Evolutionary conservation across 73 alveolate species (phyloP), one percentile per base, ranked within the genome.

Genomic region (Uronychia binucleata): DNA sequence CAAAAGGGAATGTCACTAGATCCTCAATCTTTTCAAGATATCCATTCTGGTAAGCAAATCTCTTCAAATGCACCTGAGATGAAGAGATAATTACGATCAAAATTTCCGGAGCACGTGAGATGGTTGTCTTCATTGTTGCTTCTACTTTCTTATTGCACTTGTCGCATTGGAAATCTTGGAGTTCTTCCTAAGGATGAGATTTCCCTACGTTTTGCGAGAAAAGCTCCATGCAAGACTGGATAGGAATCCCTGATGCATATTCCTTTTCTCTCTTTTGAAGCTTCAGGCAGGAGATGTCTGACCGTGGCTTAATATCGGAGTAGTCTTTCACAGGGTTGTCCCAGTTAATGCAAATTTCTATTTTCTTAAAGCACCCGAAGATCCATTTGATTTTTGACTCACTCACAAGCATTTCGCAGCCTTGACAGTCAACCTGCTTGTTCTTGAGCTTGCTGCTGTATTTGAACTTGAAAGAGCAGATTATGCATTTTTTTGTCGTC

Each of bases 11-110:
- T 29, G 83, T 86, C 28, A 94, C 96, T 31, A 85, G 77, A 31
- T 94, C 92, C 74, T 94, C 98, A 26, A 94, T 90, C 77, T 94
- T 94, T 33, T 93, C 97, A 0, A 93, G 89, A 67, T 84, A 91
- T 0, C 97, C 98, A 34, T 86, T 84, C 35, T 89, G 74, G 75
- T 74, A 95, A 30, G 93, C 67, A 75, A 95, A 95, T 77, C 98
- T 81, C 83, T 93, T 93, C 25, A 95, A 67, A 84, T 91, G 97
- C 31, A 95, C 57, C 58, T 67, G 5, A 26, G 32, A 30, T 13
- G 5, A 26, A 67, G 32, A 67, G 29, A 67, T 13, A 67, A 1
- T 67, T 67, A 67, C 78, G 32, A 95, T 85, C 33, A 95, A 78
- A 14, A 95, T 95, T 32, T 95, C 97, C 35, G 98, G 98, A 28